Base-by-base conservation (phyloP, 1,284 basidiomycete genomes). In the Cyathus olla region DNA sequence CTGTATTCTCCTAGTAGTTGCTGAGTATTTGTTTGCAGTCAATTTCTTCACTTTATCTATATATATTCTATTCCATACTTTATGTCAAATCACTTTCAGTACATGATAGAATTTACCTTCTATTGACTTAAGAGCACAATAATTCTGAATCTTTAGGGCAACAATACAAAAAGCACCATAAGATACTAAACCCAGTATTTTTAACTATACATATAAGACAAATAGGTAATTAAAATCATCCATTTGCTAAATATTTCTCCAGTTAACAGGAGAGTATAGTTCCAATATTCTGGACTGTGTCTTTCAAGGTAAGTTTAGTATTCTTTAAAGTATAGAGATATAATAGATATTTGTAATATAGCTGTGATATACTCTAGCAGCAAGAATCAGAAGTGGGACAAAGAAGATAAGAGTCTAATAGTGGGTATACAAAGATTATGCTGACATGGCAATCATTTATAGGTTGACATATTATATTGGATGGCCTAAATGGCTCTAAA, bases 141-240 rank as follows among this genome's bases (percentile, higher is more conserved):
- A n/a, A n/a, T n/a, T n/a, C n/a, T n/a, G n/a, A n/a, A n/a, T 44
- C 5, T 37, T 21, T 47, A 76, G 75, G 72, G 9, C 68, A 76
- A 10, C 64, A 64, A 10, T 73, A 76, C 40, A 64, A 65, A 13
- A 71, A 67, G 44, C 73, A 76, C 54, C 64, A 72, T 26, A 75
- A 69, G 58, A 66, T 73, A 66, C 52, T 76, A 19, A 75, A 69
- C 50, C 73, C 74, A 5, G 71, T 74, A 15, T 76, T 76, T 52
- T 74, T 71, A 0, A 65, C 66, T 22, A 62, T 66, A 1, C 67
- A 75, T 56, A 65, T 76, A 66, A 67, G 72, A 11, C 52, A 72
- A 24, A 72, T 76, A 72, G 44, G 74, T 73, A 46, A 28, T 63
- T 50, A 15, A 4, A 46, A 17, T 10, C n/a, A 46, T 28, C 11